phyloP scores from a whole-genome alignment of 2,329 filamentous ascomycete genomes.

The Verticillium nubilum region DNA sequence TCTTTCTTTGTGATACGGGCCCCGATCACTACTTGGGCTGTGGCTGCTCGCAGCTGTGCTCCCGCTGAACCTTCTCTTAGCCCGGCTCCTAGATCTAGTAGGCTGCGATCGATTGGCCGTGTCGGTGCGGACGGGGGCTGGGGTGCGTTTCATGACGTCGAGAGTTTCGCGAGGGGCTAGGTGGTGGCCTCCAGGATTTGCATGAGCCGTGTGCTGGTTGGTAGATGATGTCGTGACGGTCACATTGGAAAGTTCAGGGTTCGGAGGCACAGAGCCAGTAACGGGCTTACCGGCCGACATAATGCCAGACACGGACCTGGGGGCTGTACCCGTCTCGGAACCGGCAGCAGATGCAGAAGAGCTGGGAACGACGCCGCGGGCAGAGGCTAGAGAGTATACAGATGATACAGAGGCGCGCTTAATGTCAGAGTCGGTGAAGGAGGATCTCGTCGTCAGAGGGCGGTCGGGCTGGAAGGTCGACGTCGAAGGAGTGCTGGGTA shows the following conservation, averaged over 20 bases:
- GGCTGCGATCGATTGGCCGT: conserved; percentile 35
- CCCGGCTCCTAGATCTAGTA: conserved; percentile 60
- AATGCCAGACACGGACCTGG: conserved; percentile 38
- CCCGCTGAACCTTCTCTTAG: conserved; percentile 71
- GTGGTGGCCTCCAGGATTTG: conserved; percentile 37
- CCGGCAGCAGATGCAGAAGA: conserved; percentile 47
- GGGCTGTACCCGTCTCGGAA: conserved; percentile 38
- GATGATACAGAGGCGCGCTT: conserved; percentile 71
- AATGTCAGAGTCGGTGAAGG: conserved; percentile 45
- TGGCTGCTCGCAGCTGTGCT: conserved; percentile 79
- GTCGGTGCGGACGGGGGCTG: conserved; percentile 20
- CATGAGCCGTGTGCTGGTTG: conserved; percentile 24
- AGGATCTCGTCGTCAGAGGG: conserved; percentile 37
- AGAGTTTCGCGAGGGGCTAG: conserved; percentile 38
- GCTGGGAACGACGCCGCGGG: conserved; percentile 42
- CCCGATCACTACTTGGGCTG: conserved; percentile 69
- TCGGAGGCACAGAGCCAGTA: conserved; percentile 37
- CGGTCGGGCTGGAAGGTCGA: conserved; percentile 19
- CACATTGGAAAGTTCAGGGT: conserved; percentile 44
- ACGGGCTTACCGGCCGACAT: conserved; percentile 38
- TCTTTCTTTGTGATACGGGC: conserved; percentile 47
- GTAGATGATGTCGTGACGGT: conserved; percentile 49
- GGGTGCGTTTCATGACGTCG: conserved; percentile 33
- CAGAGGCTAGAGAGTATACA: conserved; percentile 63
- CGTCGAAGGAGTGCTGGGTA: conserved; percentile 19